These are phyloP conservation scores for Phycomyces nitens DNA, from an alignment of 192 early-diverging fungal genomes.

Conservation along the genomic window DNA sequence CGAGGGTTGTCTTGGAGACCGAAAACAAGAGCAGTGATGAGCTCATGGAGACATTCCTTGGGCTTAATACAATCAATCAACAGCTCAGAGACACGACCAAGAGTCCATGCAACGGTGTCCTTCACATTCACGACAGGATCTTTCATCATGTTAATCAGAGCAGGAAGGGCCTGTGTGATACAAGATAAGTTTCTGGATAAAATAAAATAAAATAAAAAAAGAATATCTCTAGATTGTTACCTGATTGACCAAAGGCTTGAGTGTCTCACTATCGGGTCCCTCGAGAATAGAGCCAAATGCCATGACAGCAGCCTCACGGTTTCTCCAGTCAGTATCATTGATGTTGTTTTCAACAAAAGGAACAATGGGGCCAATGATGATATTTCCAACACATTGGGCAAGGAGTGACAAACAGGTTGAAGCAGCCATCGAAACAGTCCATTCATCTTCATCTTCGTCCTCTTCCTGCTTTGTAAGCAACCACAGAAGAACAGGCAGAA, in stretches of 20 bases:
- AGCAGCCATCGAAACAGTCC: constrained; percentile 98
- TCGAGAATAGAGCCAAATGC: constrained; percentile 98
- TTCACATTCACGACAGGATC: constrained; percentile 89
- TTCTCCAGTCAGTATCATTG: constrained; percentile 83
- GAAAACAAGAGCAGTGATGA: constrained; percentile 72
- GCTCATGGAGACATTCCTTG: constrained; percentile 63
- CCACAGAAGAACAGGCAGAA: constrained; percentile 80
- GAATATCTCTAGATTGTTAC: constrained; percentile 6
- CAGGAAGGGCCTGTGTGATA: constrained; percentile 64
- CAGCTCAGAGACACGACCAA: constrained; percentile 90
- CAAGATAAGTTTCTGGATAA: constrained; percentile 1
- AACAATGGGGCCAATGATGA: constrained; percentile 80
- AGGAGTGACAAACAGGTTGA: constrained; percentile 90
- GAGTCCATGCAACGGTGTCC: constrained; percentile 98
- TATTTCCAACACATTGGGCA: constrained; percentile 77
- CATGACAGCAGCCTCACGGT: constrained; percentile 95
- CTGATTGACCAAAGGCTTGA: constrained; percentile 71
- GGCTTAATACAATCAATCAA: constrained; percentile 72
- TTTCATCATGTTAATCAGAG: constrained; percentile 84
- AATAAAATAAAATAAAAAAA: too few relatives aligned
- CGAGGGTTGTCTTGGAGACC: constrained; percentile 86
- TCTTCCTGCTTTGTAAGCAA: constrained; percentile 96
- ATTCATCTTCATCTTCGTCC: constrained; percentile 98
- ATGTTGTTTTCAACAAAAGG: constrained; percentile 90
- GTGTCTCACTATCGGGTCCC: constrained; percentile 67